A percentile compares a stretch with the other conserved stretches of the same genome.
Evolutionary conservation across 106 monocot genomes (phyloP).

Genomic region (Ottelia alismoides): DNA sequence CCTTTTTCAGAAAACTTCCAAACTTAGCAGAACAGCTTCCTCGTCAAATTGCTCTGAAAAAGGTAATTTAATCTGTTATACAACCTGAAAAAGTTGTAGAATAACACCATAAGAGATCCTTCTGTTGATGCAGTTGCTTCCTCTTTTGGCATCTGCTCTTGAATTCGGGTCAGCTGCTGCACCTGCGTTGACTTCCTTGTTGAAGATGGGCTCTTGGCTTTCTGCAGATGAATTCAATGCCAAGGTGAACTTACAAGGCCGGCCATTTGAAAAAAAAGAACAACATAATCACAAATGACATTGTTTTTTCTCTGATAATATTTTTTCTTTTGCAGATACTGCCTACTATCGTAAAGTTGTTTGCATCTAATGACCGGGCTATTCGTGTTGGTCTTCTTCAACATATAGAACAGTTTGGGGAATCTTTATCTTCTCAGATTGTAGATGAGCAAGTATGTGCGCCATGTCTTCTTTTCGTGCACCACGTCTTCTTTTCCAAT

Average conservation of each 20-base stretch:
- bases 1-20: constrained; percentile 93
- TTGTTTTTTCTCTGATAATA: no score
- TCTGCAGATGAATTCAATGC: constrained; percentile 62
- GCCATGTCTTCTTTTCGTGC: neutral
- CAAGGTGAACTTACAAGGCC: no score
- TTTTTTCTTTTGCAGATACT: constrained; percentile 36
- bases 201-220: constrained; percentile 99
- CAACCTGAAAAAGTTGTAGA: no score
- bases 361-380: constrained; percentile 90
- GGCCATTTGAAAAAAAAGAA: no score
- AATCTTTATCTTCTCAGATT: constrained; percentile 77
- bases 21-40: constrained; percentile 90
- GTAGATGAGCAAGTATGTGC: constrained; percentile 30
- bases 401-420: constrained; percentile 97
- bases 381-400: constrained; percentile 91
- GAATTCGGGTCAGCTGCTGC: constrained; percentile 99
- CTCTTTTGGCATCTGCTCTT: constrained; percentile 67
- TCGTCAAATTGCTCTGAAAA: constrained; percentile 85
- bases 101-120: no score
- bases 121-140: constrained; percentile 73
- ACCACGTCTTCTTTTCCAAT: neutral
- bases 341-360: constrained; percentile 90
- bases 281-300: no score
- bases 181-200: constrained; percentile 74
- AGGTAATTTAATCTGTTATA: no score